Percentiles rank a stretch among this genome's conserved stretches.
Conservation (phyloP, 805 yeast species). For the Zygotorulaspora sp. region DNA sequence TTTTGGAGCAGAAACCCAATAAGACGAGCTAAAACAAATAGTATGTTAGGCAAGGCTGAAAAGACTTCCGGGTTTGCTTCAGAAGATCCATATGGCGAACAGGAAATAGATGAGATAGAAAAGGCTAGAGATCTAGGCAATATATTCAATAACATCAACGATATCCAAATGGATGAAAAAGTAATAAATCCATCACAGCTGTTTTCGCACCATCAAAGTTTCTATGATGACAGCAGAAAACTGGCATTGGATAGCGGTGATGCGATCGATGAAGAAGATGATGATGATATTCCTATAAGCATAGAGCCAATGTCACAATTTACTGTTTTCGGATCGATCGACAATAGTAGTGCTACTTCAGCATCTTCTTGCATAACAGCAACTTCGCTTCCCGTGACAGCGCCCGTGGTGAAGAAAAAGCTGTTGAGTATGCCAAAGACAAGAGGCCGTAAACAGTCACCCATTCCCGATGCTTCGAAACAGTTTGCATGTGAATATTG, state of each 20-base stretch:
- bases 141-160: neutral
- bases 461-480: constrained; percentile 52
- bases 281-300: constrained; percentile 7
- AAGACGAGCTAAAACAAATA: constrained; percentile 7
- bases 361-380: constrained; percentile 5
- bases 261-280: constrained; percentile 6
- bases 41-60: neutral
- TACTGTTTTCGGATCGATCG: constrained; percentile 9
- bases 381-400: constrained; percentile 4
- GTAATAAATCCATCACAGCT: constrained; percentile 18
- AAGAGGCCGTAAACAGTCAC: constrained; percentile 62
- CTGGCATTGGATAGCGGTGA: constrained; percentile 1
- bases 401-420: constrained; percentile 16
- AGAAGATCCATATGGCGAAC: neutral
- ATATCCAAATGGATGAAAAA: constrained; percentile 14
- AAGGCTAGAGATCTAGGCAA: neutral
- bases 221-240: neutral
- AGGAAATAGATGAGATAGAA: constrained; percentile 3
- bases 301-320: constrained; percentile 12
- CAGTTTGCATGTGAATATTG: constrained; percentile 63
- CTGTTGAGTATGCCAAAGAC: constrained; percentile 37
- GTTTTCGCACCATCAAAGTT: constrained; percentile 2
- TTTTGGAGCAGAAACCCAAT: constrained; percentile 28
- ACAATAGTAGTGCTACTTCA: constrained; percentile 1
- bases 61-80: neutral